Base-by-base conservation (phyloP, 441 rosid genomes). In the Corymbia citriodora region DNA sequence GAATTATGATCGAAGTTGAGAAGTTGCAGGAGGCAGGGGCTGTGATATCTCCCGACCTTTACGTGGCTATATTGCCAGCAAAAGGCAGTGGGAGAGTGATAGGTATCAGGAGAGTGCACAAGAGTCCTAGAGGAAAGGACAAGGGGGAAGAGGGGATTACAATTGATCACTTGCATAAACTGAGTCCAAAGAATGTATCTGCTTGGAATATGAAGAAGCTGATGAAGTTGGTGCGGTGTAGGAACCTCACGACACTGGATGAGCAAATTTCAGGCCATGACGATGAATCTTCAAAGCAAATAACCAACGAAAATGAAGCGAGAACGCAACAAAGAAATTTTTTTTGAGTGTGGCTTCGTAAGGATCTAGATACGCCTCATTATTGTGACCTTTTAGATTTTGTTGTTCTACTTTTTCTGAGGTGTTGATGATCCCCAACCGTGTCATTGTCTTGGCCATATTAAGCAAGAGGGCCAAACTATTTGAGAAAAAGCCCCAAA, bases 131-230 rank as follows among this genome's bases (percentile, higher is more conserved):
- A 83, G 89, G 72, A 82, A 82, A 53, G 86, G 36, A 87, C 27
- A 63, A 63, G 50, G 92, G 59, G 3, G 65, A 88, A 11, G 63
- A 85, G 27, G 89, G 90, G 83, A 90, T 90, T 5, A 88, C 90
- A 23, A 63, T 90, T 2, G 90, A 90, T 88, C 88, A 83, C 52
- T 53, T 90, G 90, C 90, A 90, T 16, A 65, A 57, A 57, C 88
- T 88, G 54, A 90, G 72, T 50, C 90, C 83, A 16, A 88, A 33
- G 36, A 90, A 88, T 86, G 72, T 88, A 33, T 90, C 92, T 14
- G 92, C 92, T 10, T 90, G 92, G 92, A 90, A 88, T 31, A 88
- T 90, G 92, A 90, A 90, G 40, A 90, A 90, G 86, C 87, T 90
- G 72, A 68, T 90, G 87, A 88, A 88, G 49, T 21, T 88, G 87